Conservation (phyloP, 2,329 filamentous ascomycete species). For the Apiospora aurea region DNA sequence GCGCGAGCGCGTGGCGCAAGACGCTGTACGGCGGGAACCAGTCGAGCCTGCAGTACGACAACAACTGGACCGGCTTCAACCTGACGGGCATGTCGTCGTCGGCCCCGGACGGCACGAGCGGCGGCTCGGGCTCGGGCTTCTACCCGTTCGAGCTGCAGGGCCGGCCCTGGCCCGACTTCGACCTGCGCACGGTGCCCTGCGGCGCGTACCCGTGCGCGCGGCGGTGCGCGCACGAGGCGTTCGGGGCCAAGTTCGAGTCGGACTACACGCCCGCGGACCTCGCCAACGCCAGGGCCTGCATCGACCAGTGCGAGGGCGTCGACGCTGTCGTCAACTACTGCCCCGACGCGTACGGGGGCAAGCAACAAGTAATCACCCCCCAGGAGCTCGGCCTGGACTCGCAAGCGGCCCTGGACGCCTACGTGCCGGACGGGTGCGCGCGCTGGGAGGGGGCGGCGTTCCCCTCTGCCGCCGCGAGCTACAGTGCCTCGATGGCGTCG, state of each 20-base stretch:
- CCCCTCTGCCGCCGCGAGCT: slow-evolving; percentile 21
- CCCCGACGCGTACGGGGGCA: slow-evolving; percentile 24
- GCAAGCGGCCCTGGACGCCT: slow-evolving; percentile 12
- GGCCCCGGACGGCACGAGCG: slow-evolving; percentile 1
- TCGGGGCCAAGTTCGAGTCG: neutral
- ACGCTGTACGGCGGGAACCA: slow-evolving; percentile 2
- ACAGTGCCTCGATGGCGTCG: slow-evolving; percentile 23
- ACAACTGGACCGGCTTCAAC: slow-evolving; percentile 27
- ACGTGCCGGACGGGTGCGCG: slow-evolving; percentile 27
- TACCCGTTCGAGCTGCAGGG: slow-evolving; percentile 25
- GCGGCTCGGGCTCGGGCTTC: slow-evolving; percentile 22
- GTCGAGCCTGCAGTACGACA: slow-evolving; percentile 26
- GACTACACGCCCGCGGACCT: slow-evolving; percentile 17
- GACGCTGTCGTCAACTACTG: slow-evolving; percentile 28
- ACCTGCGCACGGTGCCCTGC: slow-evolving; percentile 24
- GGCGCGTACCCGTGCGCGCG: slow-evolving; percentile 26
- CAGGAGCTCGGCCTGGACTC: slow-evolving; percentile 18
- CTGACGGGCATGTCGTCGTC: slow-evolving; percentile 19
- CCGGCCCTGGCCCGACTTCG: slow-evolving; percentile 23
- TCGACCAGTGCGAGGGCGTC: slow-evolving; percentile 25
- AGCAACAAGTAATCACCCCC: slow-evolving; percentile 3
- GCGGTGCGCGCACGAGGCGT: slow-evolving; percentile 22
- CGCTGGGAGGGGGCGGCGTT: slow-evolving; percentile 18
- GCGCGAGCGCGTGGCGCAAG: slow-evolving; percentile 22
- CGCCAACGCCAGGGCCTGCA: slow-evolving; percentile 22